Conservation (phyloP, 2,329 filamentous ascomycete species). For the Monosporascus sp. region DNA sequence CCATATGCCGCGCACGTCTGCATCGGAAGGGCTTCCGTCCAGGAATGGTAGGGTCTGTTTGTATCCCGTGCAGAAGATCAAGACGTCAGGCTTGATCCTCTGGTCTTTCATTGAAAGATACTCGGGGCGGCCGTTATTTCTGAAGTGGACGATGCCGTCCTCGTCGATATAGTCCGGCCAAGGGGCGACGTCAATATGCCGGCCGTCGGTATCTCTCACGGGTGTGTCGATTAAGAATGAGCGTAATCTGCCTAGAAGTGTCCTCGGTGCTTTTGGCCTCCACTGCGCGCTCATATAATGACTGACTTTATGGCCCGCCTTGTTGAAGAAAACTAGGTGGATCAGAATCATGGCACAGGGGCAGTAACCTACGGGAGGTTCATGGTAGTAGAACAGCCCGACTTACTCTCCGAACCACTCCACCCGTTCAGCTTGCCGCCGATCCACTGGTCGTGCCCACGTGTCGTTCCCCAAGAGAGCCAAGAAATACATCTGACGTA, state of each 20-base stretch:
- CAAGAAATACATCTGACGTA: constrained; percentile 40
- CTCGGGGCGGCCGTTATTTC: constrained; percentile 23
- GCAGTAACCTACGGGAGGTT: neutral
- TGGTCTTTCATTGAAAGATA: constrained; percentile 19
- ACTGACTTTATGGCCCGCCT: constrained; percentile 15
- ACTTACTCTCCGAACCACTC: constrained; percentile 19
- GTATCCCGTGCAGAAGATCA: constrained; percentile 45
- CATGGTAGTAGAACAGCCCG: neutral
- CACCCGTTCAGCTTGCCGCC: constrained; percentile 36
- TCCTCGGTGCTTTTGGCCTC: constrained; percentile 24
- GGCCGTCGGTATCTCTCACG: constrained; percentile 31
- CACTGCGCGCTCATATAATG: constrained; percentile 14
- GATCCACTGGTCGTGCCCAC: constrained; percentile 43
- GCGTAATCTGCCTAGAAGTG: constrained; percentile 29
- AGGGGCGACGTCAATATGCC: constrained; percentile 37
- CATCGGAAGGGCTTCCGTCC: constrained; percentile 24
- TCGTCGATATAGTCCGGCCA: constrained; percentile 37
- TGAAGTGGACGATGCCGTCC: constrained; percentile 33
- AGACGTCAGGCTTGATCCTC: constrained; percentile 35
- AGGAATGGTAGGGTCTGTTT: constrained; percentile 36
- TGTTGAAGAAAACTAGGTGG: constrained; percentile 33
- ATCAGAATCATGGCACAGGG: neutral
- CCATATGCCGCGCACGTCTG: constrained; percentile 47
- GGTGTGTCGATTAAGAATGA: constrained; percentile 33
- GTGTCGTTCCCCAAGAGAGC: constrained; percentile 38